These are phyloP conservation scores for Cyclostephanos invisitatus DNA, from an alignment of 108 stramenopile species.

Conservation along the genomic window DNA sequence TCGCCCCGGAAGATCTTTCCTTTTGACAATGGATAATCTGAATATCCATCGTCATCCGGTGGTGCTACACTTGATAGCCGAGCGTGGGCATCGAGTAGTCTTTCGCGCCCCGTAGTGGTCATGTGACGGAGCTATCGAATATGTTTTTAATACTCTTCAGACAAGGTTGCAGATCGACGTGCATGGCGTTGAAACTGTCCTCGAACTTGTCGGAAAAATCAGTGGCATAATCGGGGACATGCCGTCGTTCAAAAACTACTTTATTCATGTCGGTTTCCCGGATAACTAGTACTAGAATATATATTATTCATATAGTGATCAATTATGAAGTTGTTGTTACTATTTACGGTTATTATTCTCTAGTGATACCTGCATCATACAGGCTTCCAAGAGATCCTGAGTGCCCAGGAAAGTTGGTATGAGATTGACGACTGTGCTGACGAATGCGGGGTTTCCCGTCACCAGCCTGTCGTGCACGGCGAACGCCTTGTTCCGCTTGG, in stretches of 20 bases:
- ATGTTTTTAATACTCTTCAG: constrained; percentile 22
- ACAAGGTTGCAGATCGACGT: background rate
- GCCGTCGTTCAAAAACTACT: background rate
- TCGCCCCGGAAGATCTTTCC: background rate
- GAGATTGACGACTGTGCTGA: too few relatives aligned
- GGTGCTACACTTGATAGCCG: background rate
- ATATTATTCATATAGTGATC: too few relatives aligned
- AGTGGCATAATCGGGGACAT: background rate
- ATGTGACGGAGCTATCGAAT: constrained; percentile 20
- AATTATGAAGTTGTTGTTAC: too few relatives aligned
- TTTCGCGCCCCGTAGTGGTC: constrained; percentile 17
- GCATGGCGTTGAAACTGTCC: background rate
- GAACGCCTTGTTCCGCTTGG: too few relatives aligned
- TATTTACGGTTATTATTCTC: too few relatives aligned
- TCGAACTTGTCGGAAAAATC: background rate
- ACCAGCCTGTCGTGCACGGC: too few relatives aligned
- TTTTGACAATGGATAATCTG: constrained; percentile 23
- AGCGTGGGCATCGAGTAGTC: constrained; percentile 3
- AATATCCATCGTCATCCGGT: constrained; percentile 5
- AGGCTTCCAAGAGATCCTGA: too few relatives aligned
- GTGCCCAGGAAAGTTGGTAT: too few relatives aligned
- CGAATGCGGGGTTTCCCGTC: too few relatives aligned
- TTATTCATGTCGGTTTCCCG: background rate
- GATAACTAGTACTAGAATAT: too few relatives aligned
- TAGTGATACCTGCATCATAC: too few relatives aligned